phyloP scores from a whole-genome alignment of 78 protist genomes.

The Protostelium mycophagum region DNA sequence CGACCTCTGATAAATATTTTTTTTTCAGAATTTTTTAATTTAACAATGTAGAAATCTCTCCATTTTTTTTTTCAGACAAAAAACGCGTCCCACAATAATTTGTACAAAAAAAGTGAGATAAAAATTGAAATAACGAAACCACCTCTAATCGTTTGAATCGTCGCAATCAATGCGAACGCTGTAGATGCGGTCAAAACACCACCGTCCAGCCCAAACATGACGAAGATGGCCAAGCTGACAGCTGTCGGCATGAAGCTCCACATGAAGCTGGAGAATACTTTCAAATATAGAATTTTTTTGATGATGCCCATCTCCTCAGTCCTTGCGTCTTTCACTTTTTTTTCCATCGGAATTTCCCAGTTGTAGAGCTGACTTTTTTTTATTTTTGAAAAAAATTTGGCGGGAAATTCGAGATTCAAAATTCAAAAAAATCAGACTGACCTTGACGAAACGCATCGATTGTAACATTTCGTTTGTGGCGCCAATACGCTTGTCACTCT shows the following conservation, averaged over 20 bases:
- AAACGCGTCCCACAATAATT: no score
- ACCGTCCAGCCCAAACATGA: neutral
- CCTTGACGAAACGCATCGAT: neutral
- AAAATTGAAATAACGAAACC: neutral
- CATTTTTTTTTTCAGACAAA: no score
- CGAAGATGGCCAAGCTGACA: neutral
- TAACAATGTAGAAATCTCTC: no score
- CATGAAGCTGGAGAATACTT: neutral
- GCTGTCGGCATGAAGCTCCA: neutral
- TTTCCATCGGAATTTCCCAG: neutral
- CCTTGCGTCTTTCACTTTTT: neutral
- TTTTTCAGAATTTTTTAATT: no score
- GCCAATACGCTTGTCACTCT: neutral
- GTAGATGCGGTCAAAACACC: neutral
- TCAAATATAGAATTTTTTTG: neutral
- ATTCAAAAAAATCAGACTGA: neutral
- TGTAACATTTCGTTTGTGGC: neutral
- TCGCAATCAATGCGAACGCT: neutral
- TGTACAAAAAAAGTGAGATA: no score
- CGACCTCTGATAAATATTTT: no score
- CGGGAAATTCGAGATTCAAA: neutral
- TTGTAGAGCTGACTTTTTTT: neutral
- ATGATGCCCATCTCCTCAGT: neutral
- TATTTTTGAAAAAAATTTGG: neutral
- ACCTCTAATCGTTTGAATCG: neutral